Conservation (phyloP, 805 yeast species). For the Zygosaccharomyces pseudorouxii region DNA sequence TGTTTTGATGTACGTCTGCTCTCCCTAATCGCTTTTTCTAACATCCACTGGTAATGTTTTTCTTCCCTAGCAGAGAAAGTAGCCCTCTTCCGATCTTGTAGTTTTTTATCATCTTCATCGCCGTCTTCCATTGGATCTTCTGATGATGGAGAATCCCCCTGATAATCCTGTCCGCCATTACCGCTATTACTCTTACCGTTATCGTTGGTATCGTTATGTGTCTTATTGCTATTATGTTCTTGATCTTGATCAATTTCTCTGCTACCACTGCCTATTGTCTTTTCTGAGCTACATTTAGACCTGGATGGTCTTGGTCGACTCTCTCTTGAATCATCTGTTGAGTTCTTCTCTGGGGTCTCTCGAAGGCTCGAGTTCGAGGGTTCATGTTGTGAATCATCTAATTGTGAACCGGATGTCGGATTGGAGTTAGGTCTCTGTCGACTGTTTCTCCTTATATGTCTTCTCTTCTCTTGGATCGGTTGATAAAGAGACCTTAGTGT, state of each 20-base stretch:
- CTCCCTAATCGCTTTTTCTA: slow-evolving; percentile 40
- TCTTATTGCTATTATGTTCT: slow-evolving; percentile 1
- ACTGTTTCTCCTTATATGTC: slow-evolving; percentile 28
- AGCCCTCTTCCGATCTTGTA: slow-evolving; percentile 36
- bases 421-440: slow-evolving; percentile 5
- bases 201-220: not conserved
- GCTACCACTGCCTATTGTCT: slow-evolving; percentile 9
- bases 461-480: slow-evolving; percentile 40
- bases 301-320: not conserved
- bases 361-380: not conserved
- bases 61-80: slow-evolving; percentile 41
- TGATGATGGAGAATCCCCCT: not conserved
- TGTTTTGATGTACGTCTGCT: slow-evolving; percentile 37
- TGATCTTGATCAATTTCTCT: not conserved
- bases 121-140: slow-evolving; percentile 4
- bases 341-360: not conserved
- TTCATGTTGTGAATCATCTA: not conserved
- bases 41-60: slow-evolving; percentile 41
- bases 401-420: not conserved
- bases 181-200: not conserved
- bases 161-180: not conserved
- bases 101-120: slow-evolving; percentile 26
- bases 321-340: not conserved
- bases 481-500: slow-evolving; percentile 28
- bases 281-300: not conserved